phyloP scores from a whole-genome alignment of 192 early-diverging fungal genomes.

The Funneliformis geosporum region DNA sequence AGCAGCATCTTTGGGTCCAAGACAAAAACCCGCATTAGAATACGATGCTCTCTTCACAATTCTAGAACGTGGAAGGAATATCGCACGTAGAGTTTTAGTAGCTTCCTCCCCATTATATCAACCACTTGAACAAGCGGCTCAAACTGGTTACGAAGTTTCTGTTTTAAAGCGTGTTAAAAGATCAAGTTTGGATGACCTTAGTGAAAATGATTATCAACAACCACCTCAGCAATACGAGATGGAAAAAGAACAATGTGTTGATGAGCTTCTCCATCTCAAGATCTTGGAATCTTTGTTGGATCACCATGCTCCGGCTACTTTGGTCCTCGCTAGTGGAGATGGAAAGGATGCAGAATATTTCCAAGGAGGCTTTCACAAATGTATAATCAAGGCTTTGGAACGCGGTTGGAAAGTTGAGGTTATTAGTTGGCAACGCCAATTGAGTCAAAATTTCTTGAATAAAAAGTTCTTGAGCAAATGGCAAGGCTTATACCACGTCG shows the following conservation, averaged over 20 bases:
- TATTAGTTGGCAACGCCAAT: conserved; percentile 49
- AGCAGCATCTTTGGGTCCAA: background rate
- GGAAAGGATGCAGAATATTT: conserved; percentile 51
- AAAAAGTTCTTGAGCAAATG: conserved; percentile 31
- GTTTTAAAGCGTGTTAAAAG: conserved; percentile 42
- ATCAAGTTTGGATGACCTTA: conserved; percentile 31
- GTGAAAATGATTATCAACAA: background rate
- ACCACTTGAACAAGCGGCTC: conserved; percentile 38
- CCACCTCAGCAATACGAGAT: background rate
- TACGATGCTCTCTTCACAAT: conserved; percentile 41
- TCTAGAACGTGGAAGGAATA: conserved; percentile 35
- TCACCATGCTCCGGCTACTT: conserved; percentile 41
- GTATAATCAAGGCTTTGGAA: conserved; percentile 42
- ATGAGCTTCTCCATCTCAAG: conserved; percentile 51
- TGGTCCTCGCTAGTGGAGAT: conserved; percentile 49
- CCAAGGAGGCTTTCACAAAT: conserved; percentile 44
- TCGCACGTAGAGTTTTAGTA: conserved; percentile 42
- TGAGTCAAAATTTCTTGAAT: conserved; percentile 37
- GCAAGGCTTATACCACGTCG: conserved; percentile 26
- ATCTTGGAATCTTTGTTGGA: conserved; percentile 49
- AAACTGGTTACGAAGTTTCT: conserved; percentile 41
- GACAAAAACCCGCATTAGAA: conserved; percentile 35
- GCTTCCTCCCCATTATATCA: conserved; percentile 48
- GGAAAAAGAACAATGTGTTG: conserved; percentile 48
- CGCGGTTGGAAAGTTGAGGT: conserved; percentile 52